Evolutionary conservation across 768 basidiomycete species (phyloP), one percentile per base, ranked within the genome.

Genomic region (Boletellus sp.): DNA sequence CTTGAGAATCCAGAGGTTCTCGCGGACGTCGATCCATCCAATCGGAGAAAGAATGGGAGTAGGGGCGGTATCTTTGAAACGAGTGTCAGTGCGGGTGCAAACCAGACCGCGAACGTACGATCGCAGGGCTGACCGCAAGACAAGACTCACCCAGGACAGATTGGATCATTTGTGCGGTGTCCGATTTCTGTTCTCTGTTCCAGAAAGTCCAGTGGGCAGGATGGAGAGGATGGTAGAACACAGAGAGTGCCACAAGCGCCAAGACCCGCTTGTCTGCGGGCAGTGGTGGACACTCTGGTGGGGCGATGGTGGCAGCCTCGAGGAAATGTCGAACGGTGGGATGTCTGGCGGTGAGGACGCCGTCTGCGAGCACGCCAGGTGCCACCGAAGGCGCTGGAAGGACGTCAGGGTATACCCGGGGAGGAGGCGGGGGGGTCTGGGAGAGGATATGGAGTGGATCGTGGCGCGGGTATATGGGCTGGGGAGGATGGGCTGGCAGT

Each of bases 131-230:
- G 28, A 7, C 20, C 6, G 45, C 2, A 40, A 40, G 34, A 44
- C 17, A 38, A 37, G 35, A 77, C 82, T 59, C 62, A 84, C 84
- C 67, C 44, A 78, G 66, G 47, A 83, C 70, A 39, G 72, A 73
- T 60, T 80, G 75, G 28, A 86, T 78, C 48, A 75, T 61, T n/a
- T 65, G 64, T 15, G 80, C 80, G 16, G 80, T 83, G 20, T 63
- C 64, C 48, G 60, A 64, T 60, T 76, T 78, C 57, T 73, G 70
- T 42, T 73, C 74, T 52, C 71, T 73, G 40, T 72, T 75, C 84
- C 84, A 86, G 61, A 86, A 78, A n/a, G 80, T 65, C 77, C 79
- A 80, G 57, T 84, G 83, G 6, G 75, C 78, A 13, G 76, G 76
- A 62, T 83, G 76, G 26, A 72, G 70, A 15, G 77, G 77, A 42